Conservation (phyloP, 352 stramenopile genomes). For the Pythium rishiriense region DNA sequence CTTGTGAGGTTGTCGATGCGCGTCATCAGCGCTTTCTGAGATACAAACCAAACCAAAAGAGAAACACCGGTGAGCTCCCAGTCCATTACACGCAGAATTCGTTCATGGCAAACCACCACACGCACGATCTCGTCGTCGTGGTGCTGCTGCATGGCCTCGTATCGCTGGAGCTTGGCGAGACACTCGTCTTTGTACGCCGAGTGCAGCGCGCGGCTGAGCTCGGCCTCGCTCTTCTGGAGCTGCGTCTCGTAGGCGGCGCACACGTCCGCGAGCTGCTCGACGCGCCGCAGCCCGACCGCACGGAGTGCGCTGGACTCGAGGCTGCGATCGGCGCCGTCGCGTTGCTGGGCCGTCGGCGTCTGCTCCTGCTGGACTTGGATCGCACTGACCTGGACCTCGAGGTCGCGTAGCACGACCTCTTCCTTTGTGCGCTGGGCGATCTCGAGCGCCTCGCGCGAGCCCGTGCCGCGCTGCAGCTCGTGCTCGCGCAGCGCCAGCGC, state of each 20-base stretch:
- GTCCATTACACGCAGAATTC: not conserved
- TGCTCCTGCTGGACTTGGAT: slow-evolving; percentile 15
- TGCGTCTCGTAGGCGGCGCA: slow-evolving; percentile 51
- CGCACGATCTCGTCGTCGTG: slow-evolving; percentile 41
- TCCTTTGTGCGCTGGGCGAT: slow-evolving; percentile 32
- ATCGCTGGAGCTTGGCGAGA: slow-evolving; percentile 37
- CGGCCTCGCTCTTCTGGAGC: slow-evolving; percentile 46
- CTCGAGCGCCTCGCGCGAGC: slow-evolving; percentile 11
- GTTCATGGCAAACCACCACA: not conserved
- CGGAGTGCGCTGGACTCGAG: slow-evolving; percentile 50
- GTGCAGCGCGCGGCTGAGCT: slow-evolving; percentile 51
- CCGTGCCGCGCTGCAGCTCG: slow-evolving; percentile 29
- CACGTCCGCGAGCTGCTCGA: slow-evolving; percentile 44
- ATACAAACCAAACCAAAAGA: not conserved
- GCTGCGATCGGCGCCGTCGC: slow-evolving; percentile 8
- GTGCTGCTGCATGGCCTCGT: slow-evolving; percentile 35
- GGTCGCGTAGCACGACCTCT: slow-evolving; percentile 51
- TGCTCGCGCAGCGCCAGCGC: slow-evolving; percentile 42
- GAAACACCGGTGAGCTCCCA: not conserved
- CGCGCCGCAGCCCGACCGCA: slow-evolving; percentile 37
- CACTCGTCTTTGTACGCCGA: slow-evolving; percentile 43
- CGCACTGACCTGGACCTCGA: slow-evolving; percentile 31
- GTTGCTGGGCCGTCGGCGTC: not conserved
- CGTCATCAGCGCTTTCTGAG: slow-evolving; percentile 26
- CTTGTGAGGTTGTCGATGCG: slow-evolving; percentile 29